Base-by-base conservation (phyloP, 176 grass and related monocot genomes). In the Leersia perrieri region DNA sequence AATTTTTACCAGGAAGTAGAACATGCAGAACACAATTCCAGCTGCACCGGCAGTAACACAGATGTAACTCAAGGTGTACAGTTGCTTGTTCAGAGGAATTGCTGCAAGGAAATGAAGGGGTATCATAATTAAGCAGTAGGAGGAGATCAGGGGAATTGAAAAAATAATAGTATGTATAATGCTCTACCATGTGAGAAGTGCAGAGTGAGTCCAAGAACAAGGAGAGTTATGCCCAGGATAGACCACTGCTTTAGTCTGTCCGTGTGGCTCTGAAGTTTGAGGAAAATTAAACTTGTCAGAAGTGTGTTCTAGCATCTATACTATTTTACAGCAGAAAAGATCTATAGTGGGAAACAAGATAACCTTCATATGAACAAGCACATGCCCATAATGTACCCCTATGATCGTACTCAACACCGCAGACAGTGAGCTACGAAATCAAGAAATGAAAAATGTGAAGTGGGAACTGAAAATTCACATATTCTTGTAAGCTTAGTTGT, bases 281-380 rank as follows among this genome's bases (percentile, higher is more conserved):
- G 63, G 70, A 82, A 77, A 25, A 23, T 38, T 3, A 41, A 78
- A 70, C 61, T 27, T 69, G 31, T 63, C 64, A 82, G 20, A 76
- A 26, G 12, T 28, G 16, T 67, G 29, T 73, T 33, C 5, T n/a
- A 32, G 9, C 3, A 6, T 14, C 13, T 33, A 26, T 5, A 51
- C 49, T 33, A 18, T 53, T 77, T 70, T 47, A 15, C 9, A 33
- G 13, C 31, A 26, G 4, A 38, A 31, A 28, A 68, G 9, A 25
- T 3, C 7, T 62, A 35, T 36, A 47, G 62, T 2, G 3, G 77
- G 9, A 68, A 40, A 15, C 15, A 28, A 64, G 8, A 47, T 72
- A 36, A 98, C 95, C 90, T 98, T 92, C 61, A 89, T 89, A 61
- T 94, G 92, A 44, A 98, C 86, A 81, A 98, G 92, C 14, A 98